Base-by-base conservation (phyloP, 306 rosid species). In the Astragalus membranaceus region DNA sequence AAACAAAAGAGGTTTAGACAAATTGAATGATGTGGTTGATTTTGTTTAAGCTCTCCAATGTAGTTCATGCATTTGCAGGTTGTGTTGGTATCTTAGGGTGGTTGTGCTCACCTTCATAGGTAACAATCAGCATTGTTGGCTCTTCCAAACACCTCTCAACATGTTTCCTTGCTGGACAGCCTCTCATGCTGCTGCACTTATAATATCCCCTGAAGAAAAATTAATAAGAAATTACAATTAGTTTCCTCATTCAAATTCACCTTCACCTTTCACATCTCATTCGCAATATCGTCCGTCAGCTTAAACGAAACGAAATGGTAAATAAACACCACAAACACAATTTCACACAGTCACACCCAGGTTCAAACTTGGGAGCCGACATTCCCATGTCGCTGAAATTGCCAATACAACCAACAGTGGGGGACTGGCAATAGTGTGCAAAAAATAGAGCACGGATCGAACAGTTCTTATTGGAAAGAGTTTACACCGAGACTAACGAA, bases 141-240 rank as follows among this genome's bases (percentile, higher is more conserved):
- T 95, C 96, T 79, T 95, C 97, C 79, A 89, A 86, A 85, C 95
- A 91, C 81, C 97, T 84, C 81, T 95, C 99, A 3, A 95, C 99
- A 51, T 95, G 99, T 82, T 95, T 95, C 84, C 99, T 95, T 10
- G 99, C 99, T 13, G 99, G 99, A 71, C 99, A 95, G 23, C 99
- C 99, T 82, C 99, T 87, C 97, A 95, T 95, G 91, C 99, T 95
- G 86, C 99, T 95, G 78, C 99, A 95, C 78, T 95, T 95, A 49
- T 95, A 95, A 82, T 95, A 95, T 64, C 99, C 99, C 95, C 99
- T 95, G 82, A 77, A 84, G 55, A 77, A 46, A 68, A 14, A 32
- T 10, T 6, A 61, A 11, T 10, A 42, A 52, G 61, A 54, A 47
- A 48, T 16, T 39, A 58, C 50, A 53, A 37, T 77, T 58, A n/a